Conservation (phyloP, 148 eudicot species). For the Rhododendron vialii region DNA sequence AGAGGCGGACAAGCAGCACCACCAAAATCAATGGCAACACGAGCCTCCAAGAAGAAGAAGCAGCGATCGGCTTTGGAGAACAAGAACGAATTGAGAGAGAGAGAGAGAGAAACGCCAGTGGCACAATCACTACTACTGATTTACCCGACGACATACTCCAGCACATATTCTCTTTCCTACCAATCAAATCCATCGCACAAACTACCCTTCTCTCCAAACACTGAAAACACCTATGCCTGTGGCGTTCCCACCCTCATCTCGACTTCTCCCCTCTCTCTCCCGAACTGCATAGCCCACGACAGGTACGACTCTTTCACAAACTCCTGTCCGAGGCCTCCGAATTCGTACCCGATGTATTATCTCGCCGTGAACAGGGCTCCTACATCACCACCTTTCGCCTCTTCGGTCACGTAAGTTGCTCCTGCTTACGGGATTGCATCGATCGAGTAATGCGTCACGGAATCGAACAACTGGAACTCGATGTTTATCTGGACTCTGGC, state of each 20-base stretch:
- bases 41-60: not conserved
- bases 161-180: not conserved
- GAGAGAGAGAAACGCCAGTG: not conserved
- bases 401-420: conserved; percentile 24
- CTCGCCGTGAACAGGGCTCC: not conserved
- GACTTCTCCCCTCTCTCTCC: not conserved
- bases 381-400: conserved; percentile 16
- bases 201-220: not conserved
- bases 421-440: conserved; percentile 24
- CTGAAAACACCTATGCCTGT: not conserved
- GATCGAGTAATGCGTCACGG: conserved; percentile 29
- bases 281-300: not conserved
- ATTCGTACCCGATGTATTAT: not conserved
- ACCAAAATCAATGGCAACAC: not conserved
- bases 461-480: conserved; percentile 52
- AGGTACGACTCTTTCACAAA: too few relatives aligned
- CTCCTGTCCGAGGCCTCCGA: not conserved
- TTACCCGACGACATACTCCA: not conserved
- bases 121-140: not conserved
- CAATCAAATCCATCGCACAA: not conserved
- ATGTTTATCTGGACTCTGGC: conserved; percentile 28
- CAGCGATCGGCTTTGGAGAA: not conserved
- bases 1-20: too few relatives aligned
- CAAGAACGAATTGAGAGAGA: not conserved
- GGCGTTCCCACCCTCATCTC: not conserved